Evolutionary conservation across 306 rosid genomes (phyloP).

Genomic region (Vigna radiata): DNA sequence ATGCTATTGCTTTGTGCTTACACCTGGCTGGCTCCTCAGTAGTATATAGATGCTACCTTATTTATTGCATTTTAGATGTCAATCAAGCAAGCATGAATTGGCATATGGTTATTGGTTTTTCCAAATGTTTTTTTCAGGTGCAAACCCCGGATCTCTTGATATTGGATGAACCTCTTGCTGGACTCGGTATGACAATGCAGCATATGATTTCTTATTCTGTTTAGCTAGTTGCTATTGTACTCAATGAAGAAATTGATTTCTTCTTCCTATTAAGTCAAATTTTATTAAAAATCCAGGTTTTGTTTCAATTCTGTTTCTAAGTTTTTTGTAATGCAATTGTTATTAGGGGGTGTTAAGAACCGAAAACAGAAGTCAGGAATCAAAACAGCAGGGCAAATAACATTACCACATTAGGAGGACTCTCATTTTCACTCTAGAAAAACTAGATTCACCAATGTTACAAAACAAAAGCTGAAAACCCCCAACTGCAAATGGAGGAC

Average conservation of each 20-base stretch:
- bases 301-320: constrained; percentile 5
- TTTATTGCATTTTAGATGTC: constrained; percentile 25
- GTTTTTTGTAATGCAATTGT: background rate
- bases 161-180: constrained; percentile 97
- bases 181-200: constrained; percentile 73
- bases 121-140: constrained; percentile 64
- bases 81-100: constrained; percentile 36
- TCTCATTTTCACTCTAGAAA: too few species aligned
- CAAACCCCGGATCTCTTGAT: constrained; percentile 87
- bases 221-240: constrained; percentile 21
- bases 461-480: too few species aligned
- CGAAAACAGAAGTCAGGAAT: too few species aligned
- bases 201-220: constrained; percentile 34
- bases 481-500: too few species aligned
- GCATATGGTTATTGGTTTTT: constrained; percentile 32
- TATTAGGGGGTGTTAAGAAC: background rate
- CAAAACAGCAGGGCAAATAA: too few species aligned
- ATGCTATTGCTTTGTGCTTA: constrained; percentile 39
- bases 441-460: too few species aligned
- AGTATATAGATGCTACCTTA: constrained; percentile 8
- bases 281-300: constrained; percentile 23
- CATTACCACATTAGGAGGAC: too few species aligned
- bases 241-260: constrained; percentile 35
- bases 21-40: constrained; percentile 30
- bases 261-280: constrained; percentile 8